Base-by-base conservation (phyloP, 1,284 basidiomycete species). In the Schizophyllum commune region DNA sequence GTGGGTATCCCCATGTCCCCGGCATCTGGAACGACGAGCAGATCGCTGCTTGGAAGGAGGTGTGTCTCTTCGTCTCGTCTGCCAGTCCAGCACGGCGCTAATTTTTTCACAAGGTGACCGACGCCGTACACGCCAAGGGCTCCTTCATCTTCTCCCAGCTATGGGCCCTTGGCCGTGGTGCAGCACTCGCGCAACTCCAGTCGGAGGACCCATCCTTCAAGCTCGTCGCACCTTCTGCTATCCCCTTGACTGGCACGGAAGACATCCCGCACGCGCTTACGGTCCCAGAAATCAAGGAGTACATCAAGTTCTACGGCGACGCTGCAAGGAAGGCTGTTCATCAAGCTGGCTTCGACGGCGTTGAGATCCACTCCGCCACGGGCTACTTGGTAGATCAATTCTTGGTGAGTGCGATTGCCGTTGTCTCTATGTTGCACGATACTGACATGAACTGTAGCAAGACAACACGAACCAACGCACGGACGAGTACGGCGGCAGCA, bases 401-500 rank as follows among this genome's bases (percentile, higher is more conserved):
- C 27, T 27, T 27, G 27, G 27, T 27, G 27, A 2, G 27, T n/a
- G n/a, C n/a, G n/a, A n/a, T n/a, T n/a, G n/a, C n/a, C n/a, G n/a
- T n/a, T 27, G 27, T 27, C 27, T 27, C 27, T 27, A 27, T 27
- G 3, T 27, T 5, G 5, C 27, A 27, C 27, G 5, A 27, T 27
- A 27, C 27, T 27, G 5, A 27, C 27, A 3, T 5, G 27, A 2
- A 5, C 27, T 27, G 27, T 5, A 27, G 20, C 73, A 77, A 59
- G 69, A 72, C 34, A 60, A 66, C 1, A 61, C 70, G 51, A 82
- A 82, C 70, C 71, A 75, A 55, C 76, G 81, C 34, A 78, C 76
- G 7, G 82, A 84, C 68, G 67, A 72, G 21, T 84, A 79, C 69
- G 82, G 82, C 9, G 82, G 82, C 3, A 74, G 76, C 27, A 27